Conservation (phyloP, 108 stramenopile genomes). For the Parietichytrium sp. region DNA sequence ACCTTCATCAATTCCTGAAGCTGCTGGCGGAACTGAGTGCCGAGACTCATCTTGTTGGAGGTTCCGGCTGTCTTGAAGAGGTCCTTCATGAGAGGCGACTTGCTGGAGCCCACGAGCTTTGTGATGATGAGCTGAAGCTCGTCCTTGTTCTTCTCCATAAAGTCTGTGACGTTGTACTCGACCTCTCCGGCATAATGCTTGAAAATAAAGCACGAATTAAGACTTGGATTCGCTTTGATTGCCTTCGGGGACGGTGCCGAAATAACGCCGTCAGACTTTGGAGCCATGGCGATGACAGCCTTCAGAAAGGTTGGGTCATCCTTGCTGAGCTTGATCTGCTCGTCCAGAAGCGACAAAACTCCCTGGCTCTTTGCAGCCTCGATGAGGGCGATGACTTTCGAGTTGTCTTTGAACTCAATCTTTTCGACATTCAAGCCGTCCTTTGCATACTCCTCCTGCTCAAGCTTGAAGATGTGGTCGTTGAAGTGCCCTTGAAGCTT, state of each 20-base stretch:
- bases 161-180: slow-evolving; percentile 69
- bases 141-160: slow-evolving; percentile 88
- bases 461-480: slow-evolving; percentile 59
- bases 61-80: background rate
- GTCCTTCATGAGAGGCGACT: background rate
- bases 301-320: slow-evolving; percentile 50
- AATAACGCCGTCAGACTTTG: slow-evolving; percentile 43
- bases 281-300: background rate
- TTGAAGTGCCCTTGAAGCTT: slow-evolving; percentile 65
- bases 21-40: slow-evolving; percentile 37
- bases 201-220: slow-evolving; percentile 42
- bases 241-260: background rate
- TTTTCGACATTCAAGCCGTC: slow-evolving; percentile 53
- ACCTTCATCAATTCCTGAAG: slow-evolving; percentile 21
- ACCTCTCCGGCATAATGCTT: slow-evolving; percentile 83
- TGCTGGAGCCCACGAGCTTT: background rate
- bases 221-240: background rate
- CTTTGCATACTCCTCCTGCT: slow-evolving; percentile 56
- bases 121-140: slow-evolving; percentile 54
- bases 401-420: slow-evolving; percentile 61
- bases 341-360: slow-evolving; percentile 63
- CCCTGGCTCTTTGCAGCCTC: slow-evolving; percentile 55
- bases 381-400: slow-evolving; percentile 55
- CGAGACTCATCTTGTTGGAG: slow-evolving; percentile 30
- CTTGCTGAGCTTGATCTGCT: slow-evolving; percentile 59